Conservation (phyloP, 1,139 yeast species). For the Eremothecium cymbalariae region DNA sequence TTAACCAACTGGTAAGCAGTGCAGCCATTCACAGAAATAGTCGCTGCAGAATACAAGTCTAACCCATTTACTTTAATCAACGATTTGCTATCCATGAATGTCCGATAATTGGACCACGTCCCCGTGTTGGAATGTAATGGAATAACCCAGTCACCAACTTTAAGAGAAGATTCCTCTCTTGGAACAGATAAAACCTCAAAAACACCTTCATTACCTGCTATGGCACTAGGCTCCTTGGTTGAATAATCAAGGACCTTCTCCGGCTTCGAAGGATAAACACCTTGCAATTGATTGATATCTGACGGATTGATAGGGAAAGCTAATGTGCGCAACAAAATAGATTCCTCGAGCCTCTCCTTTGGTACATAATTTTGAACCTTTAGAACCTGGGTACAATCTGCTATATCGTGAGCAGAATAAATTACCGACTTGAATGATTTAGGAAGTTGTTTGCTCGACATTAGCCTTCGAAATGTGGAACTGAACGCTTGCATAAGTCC, state of each 20-base stretch:
- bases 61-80: constrained; percentile 44
- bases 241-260: constrained; percentile 47
- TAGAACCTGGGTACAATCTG: constrained; percentile 25
- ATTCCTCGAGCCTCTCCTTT: constrained; percentile 18
- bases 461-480: constrained; percentile 9
- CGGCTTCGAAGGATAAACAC: constrained; percentile 88
- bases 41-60: constrained; percentile 59
- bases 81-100: constrained; percentile 40
- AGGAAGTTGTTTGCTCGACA: constrained; percentile 18
- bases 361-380: constrained; percentile 26
- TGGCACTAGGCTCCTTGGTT: constrained; percentile 56
- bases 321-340: constrained; percentile 37
- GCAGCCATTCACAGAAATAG: constrained; percentile 83
- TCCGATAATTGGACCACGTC: constrained; percentile 87
- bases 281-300: constrained; percentile 82
- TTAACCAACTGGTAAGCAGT: constrained; percentile 89
- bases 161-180: constrained; percentile 39
- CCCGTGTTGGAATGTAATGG: constrained; percentile 83
- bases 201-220: constrained; percentile 91
- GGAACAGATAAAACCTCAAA: constrained; percentile 78
- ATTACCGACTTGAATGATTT: constrained; percentile 26
- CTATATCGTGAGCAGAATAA: constrained; percentile 26
- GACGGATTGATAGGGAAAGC: constrained; percentile 94
- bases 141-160: constrained; percentile 82
- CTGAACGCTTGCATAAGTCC: constrained; percentile 5